A percentile compares a stretch with the other conserved stretches of the same genome.
Conservation (phyloP, 2,329 filamentous ascomycete species). For the Neofusicoccum sp. region DNA sequence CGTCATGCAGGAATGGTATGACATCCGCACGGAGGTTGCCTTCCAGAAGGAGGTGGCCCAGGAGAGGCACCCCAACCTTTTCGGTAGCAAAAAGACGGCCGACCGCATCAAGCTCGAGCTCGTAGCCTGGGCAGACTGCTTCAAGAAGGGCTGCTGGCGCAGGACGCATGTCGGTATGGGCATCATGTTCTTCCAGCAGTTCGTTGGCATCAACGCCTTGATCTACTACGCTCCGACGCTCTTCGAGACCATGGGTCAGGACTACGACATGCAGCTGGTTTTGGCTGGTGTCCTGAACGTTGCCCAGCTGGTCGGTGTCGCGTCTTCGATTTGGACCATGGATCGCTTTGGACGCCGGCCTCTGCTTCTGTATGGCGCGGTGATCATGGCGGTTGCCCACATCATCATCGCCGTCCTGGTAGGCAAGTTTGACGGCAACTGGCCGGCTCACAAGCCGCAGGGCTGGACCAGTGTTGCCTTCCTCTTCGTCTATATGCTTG, state of each 20-base stretch:
- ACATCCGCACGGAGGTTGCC: conserved; percentile 54
- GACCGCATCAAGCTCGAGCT: conserved; percentile 46
- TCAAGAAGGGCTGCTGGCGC: conserved; percentile 45
- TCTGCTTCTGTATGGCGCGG: conserved; percentile 43
- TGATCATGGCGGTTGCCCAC: conserved; percentile 49
- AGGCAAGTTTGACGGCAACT: conserved; percentile 51
- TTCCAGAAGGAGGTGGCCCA: conserved; percentile 50
- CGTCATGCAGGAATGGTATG: conserved; percentile 53
- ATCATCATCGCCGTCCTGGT: conserved; percentile 54
- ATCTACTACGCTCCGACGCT: conserved; percentile 51
- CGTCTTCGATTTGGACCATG: conserved; percentile 44
- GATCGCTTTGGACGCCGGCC: conserved; percentile 42
- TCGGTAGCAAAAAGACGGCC: conserved; percentile 26
- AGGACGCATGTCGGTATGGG: conserved; percentile 42
- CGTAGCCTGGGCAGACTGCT: conserved; percentile 48
- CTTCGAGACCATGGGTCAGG: conserved; percentile 42
- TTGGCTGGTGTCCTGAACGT: conserved; percentile 43
- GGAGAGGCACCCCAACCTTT: conserved; percentile 36
- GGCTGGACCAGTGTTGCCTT: conserved; percentile 60
- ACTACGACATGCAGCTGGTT: conserved; percentile 37
- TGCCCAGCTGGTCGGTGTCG: conserved; percentile 42
- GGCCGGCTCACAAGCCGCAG: conserved; percentile 50
- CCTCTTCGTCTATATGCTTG: conserved; percentile 61
- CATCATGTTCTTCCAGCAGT: conserved; percentile 47
- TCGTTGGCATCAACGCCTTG: conserved; percentile 45